Base-by-base conservation (phyloP, 106 monocot species). In the Alisma plantagoaquatica region DNA sequence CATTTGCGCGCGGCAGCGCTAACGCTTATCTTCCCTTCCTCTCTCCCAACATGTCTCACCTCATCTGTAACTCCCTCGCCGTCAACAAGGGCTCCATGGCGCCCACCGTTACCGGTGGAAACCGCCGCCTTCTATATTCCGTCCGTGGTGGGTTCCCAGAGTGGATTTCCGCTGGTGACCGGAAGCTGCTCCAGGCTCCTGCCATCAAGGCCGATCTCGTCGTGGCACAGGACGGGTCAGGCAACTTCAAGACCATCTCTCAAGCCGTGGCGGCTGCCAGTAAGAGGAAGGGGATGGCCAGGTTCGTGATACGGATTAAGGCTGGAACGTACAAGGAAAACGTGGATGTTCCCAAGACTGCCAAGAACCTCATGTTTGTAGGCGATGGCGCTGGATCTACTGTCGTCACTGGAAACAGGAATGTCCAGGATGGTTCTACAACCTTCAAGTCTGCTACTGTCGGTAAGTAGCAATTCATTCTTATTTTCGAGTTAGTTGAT, bases 161-260 rank as follows among this genome's bases (percentile, higher is more conserved):
- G 0, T 68, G 59, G 59, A 43, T 59, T 15, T 60, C 68, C 12
- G 16, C 51, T 19, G 33, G 33, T 2, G 57, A 68, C 11, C 50
- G 59, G 4, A 59, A 24, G 28, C 58, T 59, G 2, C 52, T 68
- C 2, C 58, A 59, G 30, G 51, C 50, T 9, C 43, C 57, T 9
- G 2, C 23, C 2, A 29, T 41, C 10, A 49, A 50, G 24, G 57
- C 57, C 25, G 38, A 67, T 20, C 27, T 67, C 12, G 35, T 27
- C 5, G 67, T 67, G 18, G 57, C 67, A 3, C 26, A 67, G 43
- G 67, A 67, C 22, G 67, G 57, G 4, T 57, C 57, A 3, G 67
- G 67, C 1, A 50, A 67, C 14, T 57, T 57, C 49, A 50, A 57
- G 57, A 67, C 67, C 6, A 67, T 67, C 5, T 58, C 67, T 11